A percentile compares a stretch with the other conserved stretches of the same genome.
Conservation (phyloP, 768 basidiomycete species). For the Tricholoma terreum region DNA sequence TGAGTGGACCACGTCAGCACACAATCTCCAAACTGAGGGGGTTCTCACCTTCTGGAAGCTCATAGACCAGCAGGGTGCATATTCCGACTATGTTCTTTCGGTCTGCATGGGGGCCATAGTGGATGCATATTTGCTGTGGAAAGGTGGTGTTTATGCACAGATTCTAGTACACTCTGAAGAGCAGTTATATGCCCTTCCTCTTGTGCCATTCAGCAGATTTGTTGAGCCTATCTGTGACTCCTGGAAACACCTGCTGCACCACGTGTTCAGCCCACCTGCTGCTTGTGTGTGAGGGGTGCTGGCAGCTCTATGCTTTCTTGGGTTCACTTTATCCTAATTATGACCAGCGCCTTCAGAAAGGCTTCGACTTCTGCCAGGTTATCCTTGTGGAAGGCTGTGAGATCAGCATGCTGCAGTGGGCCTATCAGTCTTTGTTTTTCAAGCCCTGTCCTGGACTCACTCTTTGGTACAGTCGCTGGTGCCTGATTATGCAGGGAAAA, state of each 20-base stretch:
- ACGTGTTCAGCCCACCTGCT: conserved; percentile 8
- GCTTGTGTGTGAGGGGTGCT: neutral
- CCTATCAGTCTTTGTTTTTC: neutral
- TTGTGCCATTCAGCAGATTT: conserved; percentile 12
- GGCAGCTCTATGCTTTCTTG: too few species aligned
- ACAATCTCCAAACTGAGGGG: neutral
- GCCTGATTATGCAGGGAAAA: neutral
- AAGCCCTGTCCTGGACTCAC: neutral
- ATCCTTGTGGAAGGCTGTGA: neutral
- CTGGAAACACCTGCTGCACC: conserved; percentile 15
- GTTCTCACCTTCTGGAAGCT: conserved; percentile 11
- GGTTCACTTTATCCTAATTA: neutral
- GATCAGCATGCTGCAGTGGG: neutral
- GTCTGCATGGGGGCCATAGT: conserved; percentile 23
- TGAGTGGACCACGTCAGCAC: neutral
- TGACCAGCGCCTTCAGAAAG: neutral
- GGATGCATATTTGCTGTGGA: too few species aligned
- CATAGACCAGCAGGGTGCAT: conserved; percentile 26
- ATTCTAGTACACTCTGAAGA: conserved; percentile 26
- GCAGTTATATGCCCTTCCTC: conserved; percentile 10
- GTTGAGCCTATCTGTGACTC: conserved; percentile 10
- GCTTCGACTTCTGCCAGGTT: neutral
- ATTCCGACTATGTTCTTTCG: conserved; percentile 29
- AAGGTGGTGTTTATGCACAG: conserved; percentile 23
- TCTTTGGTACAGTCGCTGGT: neutral